Percentiles rank a stretch among this genome's conserved stretches.
These are phyloP conservation scores for Theileria parva DNA, from an alignment of 169 alveolate genomes.

Conservation along the genomic window DNA sequence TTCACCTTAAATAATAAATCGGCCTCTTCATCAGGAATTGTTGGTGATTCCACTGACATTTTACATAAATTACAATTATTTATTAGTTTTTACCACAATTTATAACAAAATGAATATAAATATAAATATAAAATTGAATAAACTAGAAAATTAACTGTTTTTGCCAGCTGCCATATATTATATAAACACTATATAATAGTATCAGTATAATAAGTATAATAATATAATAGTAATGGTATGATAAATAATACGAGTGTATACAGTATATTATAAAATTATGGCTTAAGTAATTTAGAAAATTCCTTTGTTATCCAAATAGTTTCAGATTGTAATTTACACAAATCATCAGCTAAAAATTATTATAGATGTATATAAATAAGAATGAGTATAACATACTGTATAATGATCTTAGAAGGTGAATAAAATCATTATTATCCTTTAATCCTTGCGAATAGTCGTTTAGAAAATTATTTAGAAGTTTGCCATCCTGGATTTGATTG, in stretches of 20 bases:
- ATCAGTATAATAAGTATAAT: no score
- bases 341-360: constrained; percentile 33
- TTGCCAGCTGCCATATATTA: background rate
- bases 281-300: constrained; percentile 1
- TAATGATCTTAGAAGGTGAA: constrained; percentile 16
- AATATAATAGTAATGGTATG: no score
- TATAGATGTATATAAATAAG: no score
- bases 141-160: no score
- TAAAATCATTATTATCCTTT: background rate
- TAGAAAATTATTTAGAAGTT: no score
- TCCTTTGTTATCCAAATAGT: constrained; percentile 38
- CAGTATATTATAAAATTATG: background rate
- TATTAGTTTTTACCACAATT: background rate
- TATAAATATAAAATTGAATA: no score
- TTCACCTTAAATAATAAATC: constrained; percentile 23
- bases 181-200: background rate
- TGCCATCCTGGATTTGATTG: background rate
- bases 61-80: background rate
- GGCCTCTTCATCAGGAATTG: constrained; percentile 17
- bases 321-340: constrained; percentile 48
- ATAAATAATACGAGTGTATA: no score
- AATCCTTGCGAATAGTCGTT: background rate
- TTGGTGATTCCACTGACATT: background rate
- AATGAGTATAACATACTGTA: constrained; percentile 17
- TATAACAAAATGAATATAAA: background rate